Evolutionary conservation across 495 filamentous ascomycete species (phyloP), one percentile per base, ranked within the genome.

Genomic region (Aspergillus incahuasiensis): DNA sequence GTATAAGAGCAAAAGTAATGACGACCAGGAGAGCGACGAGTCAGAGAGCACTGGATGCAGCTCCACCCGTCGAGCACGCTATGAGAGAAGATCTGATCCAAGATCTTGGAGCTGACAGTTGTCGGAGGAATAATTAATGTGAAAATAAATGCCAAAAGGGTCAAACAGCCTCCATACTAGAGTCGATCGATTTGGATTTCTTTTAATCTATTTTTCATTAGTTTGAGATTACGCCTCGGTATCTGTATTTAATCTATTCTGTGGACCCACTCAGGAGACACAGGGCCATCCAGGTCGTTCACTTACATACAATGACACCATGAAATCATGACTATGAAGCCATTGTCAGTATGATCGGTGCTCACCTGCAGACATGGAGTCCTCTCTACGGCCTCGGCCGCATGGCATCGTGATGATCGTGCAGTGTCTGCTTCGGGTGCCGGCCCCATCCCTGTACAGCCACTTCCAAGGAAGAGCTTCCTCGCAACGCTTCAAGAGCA

Each of bases 61-160:
- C 62, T 68, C 66, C 66, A 71, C 68, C 60, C 62, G 45, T 54
- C 35, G 62, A 67, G 65, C 71, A 72, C 68, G 68, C 69, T 70
- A 74, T 73, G 65, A 57, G 61, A 69, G 69, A 74, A 73, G 72
- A 74, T 74, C 72, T 71, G 72, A 74, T 70, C 72, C 68, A 73
- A 73, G 72, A 74, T 74, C 72, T 74, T 64, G 70, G 70, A 74
- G 70, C 69, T 74, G 70, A 74, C 72, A 73, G 67, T 73, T 72
- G 59, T 66, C 63, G 63, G 60, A 66, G 57, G 62, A 61, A 64
- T 62, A 62, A 62, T 16, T 24, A 45, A 54, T 58, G 48, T 55
- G 41, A 49, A 25, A 45, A 15, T 47, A 48, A 32, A 24, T 25
- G 45, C 28, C 28, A 30, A 30, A 30, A 30, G 28, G 28, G 28